phyloP scores from a whole-genome alignment of 169 alveolate genomes.

The Perkinsus marinus region DNA sequence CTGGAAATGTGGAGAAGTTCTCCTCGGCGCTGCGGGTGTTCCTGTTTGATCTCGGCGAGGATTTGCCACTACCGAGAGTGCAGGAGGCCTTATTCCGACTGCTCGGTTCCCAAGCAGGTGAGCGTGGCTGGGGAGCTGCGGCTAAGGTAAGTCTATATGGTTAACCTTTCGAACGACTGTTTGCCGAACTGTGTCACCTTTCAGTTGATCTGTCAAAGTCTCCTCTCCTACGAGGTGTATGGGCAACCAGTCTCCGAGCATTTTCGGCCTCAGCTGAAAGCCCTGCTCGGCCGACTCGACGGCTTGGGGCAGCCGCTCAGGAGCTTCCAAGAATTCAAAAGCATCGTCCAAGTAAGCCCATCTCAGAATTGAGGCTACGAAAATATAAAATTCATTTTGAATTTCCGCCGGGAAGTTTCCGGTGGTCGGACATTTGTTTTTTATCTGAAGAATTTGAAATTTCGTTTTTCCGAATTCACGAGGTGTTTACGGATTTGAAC shows the following conservation, averaged over 20 bases:
- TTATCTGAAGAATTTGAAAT: too few relatives aligned
- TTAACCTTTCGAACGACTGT: too few relatives aligned
- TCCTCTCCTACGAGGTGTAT: not conserved
- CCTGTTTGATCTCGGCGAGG: not conserved
- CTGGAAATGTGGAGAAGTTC: not conserved
- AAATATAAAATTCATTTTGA: too few relatives aligned
- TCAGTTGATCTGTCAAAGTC: not conserved
- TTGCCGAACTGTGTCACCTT: not conserved
- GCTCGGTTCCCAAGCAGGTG: not conserved
- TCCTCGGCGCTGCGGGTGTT: not conserved
- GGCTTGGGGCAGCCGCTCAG: not conserved
- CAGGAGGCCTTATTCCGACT: not conserved
- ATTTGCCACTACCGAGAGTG: not conserved
- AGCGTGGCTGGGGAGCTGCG: not conserved
- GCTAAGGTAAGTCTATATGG: not conserved
- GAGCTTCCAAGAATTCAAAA: not conserved
- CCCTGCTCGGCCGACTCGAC: not conserved
- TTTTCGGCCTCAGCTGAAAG: not conserved
- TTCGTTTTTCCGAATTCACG: too few relatives aligned
- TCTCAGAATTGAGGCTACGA: too few relatives aligned
- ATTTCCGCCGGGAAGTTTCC: too few relatives aligned
- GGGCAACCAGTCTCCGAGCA: not conserved
- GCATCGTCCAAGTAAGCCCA: not conserved
- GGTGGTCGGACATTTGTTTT: too few relatives aligned
- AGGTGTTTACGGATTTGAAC: too few relatives aligned